A percentile compares a stretch with the other conserved stretches of the same genome.
Conservation (phyloP, 163 green algal species). For the Prototheca cutis region DNA sequence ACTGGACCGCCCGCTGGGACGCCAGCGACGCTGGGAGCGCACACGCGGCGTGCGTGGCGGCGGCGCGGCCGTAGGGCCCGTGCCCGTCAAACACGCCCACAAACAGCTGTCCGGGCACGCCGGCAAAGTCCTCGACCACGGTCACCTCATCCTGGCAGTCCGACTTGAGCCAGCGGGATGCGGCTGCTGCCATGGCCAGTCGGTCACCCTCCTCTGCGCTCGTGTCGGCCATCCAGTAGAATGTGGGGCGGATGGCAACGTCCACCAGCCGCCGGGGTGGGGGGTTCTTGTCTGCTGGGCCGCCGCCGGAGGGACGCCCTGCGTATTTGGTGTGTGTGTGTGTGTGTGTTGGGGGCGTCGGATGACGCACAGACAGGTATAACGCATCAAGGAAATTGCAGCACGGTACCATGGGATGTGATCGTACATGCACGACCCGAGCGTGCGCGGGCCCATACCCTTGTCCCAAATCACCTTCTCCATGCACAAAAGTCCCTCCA, state of each 20-base stretch:
- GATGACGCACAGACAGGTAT: too few relatives aligned
- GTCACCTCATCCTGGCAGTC: slow-evolving; percentile 33
- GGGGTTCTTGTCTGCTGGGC: too few relatives aligned
- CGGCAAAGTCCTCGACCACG: slow-evolving; percentile 16
- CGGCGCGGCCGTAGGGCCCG: slow-evolving; percentile 22
- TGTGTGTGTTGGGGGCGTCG: too few relatives aligned
- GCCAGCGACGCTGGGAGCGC: slow-evolving; percentile 12
- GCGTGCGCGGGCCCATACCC: too few relatives aligned
- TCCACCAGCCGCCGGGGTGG: slow-evolving; percentile 1
- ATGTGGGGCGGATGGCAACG: slow-evolving; percentile 27
- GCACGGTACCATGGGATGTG: too few relatives aligned
- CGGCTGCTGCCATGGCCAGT: slow-evolving; percentile 7
- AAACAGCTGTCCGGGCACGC: slow-evolving; percentile 15
- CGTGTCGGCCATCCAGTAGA: slow-evolving; percentile 26
- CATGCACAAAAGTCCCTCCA: too few relatives aligned
- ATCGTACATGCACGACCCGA: too few relatives aligned
- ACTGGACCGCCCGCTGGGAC: neutral
- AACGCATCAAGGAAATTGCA: too few relatives aligned
- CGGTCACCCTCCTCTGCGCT: neutral
- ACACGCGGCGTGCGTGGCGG: slow-evolving; percentile 14
- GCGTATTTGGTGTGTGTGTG: too few relatives aligned
- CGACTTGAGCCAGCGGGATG: slow-evolving; percentile 21
- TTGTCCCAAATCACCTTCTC: too few relatives aligned
- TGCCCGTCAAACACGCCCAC: slow-evolving; percentile 41
- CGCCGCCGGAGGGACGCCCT: too few relatives aligned